A percentile compares a stretch with the other conserved stretches of the same genome.
Conservation (phyloP, 306 rosid species). For the Medicago truncatula region DNA sequence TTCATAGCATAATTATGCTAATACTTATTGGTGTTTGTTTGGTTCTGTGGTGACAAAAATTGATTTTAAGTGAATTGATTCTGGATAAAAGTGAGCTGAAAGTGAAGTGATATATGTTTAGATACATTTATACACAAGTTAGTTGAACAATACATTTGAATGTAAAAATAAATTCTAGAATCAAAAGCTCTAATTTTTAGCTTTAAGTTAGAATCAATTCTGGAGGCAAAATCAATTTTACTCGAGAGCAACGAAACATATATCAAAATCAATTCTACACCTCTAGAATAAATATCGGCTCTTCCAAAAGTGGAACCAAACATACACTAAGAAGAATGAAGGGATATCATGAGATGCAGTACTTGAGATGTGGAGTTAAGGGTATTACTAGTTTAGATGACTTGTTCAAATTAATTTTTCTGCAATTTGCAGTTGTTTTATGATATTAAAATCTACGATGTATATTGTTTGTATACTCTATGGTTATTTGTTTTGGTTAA, state of each 20-base stretch:
- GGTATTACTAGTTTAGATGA: slow-evolving; percentile 4
- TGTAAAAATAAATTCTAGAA: no score
- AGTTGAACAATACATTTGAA: no score
- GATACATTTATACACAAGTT: no score
- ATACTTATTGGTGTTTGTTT: background rate
- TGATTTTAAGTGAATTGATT: no score
- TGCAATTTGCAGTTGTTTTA: slow-evolving; percentile 16
- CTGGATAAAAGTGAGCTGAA: no score
- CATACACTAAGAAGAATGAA: background rate
- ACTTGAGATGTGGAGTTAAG: background rate
- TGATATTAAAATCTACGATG: background rate
- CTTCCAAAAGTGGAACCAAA: background rate
- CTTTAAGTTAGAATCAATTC: no score
- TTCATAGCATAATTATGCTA: background rate
- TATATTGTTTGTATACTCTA: background rate
- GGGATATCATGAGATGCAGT: slow-evolving; percentile 9
- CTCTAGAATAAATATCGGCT: no score
- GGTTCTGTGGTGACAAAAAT: background rate
- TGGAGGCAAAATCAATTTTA: no score
- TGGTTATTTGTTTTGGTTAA: slow-evolving; percentile 10
- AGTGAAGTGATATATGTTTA: no score
- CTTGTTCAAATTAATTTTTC: background rate
- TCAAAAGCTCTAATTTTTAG: no score
- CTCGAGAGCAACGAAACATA: background rate
- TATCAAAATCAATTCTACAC: no score